Percentiles rank a stretch among this genome's conserved stretches.
phyloP scores from a whole-genome alignment of 1,284 basidiomycete genomes.

The Cryptococcus jaspeensis region DNA sequence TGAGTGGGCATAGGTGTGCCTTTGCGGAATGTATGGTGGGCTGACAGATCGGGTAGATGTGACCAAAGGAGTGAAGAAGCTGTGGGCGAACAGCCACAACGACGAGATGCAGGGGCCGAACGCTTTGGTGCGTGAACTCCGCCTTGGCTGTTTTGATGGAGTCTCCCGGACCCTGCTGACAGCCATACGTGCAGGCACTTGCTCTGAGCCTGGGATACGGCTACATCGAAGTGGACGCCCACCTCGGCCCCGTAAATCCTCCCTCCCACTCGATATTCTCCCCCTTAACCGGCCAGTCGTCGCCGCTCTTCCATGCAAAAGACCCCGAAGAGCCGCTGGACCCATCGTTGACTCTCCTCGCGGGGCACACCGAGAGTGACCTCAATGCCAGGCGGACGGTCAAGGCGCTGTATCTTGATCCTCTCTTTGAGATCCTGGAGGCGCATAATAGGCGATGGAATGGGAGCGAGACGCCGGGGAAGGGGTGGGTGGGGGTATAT shows the following conservation, averaged over 20 bases:
- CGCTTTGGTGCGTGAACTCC: slow-evolving; percentile 35
- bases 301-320: too few species aligned
- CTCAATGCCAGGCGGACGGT: slow-evolving; percentile 21
- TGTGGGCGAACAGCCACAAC: slow-evolving; percentile 32
- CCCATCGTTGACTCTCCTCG: slow-evolving; percentile 12
- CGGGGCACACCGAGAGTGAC: slow-evolving; percentile 24
- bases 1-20: too few species aligned
- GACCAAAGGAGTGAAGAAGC: background rate
- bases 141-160: too few species aligned
- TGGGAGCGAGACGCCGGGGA: background rate
- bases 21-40: background rate
- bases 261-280: too few species aligned
- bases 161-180: background rate
- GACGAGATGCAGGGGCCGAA: slow-evolving; percentile 35
- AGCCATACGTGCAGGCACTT: slow-evolving; percentile 14
- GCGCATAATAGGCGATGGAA: slow-evolving; percentile 11
- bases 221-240: slow-evolving; percentile 32
- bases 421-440: slow-evolving; percentile 25
- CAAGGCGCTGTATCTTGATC: slow-evolving; percentile 26
- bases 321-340: background rate
- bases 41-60: background rate
- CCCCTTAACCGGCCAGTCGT: too few species aligned
- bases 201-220: slow-evolving; percentile 28
- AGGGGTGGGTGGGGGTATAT: slow-evolving; percentile 20
- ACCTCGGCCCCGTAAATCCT: slow-evolving; percentile 10